Base-by-base conservation (phyloP, 257 asterid genomes). In the Dorcoceras hygrometricum region DNA sequence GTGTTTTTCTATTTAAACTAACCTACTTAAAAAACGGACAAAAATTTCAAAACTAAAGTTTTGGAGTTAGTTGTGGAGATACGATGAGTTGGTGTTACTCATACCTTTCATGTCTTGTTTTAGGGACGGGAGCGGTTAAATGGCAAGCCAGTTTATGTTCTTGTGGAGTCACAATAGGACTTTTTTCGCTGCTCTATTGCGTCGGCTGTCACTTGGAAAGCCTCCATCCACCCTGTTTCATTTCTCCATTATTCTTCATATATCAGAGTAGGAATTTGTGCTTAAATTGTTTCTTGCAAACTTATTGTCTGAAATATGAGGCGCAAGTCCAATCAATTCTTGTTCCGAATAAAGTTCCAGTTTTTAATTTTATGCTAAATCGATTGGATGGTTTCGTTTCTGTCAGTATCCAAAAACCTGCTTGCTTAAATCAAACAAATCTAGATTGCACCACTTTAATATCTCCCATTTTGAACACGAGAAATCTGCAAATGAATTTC, bases 81-180 rank as follows among this genome's bases (percentile, higher is more conserved):
- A 29, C 1, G 34, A 29, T 29, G 34, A 0, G 46, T 34, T 39
- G 6, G 14, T 39, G 50, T 39, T 39, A 39, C 10, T 48, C 2
- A 0, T 31, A 1, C 3, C 24, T 4, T 26, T 22, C 19, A 57
- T 20, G 31, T 6, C 63, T 34, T 59, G 32, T 27, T 77, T 72
- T 60, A 88, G 95, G 95, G 95, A 23, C 75, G 83, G 48, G 92
- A 83, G 24, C 73, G 84, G 27, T 76, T 88, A 78, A 82, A 83
- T n/a, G 89, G 90, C 61, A 88, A 88, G 82, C 87, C 95, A 50
- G 78, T 84, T 9, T 83, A 69, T 51, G 95, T 83, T 59, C 95
- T 88, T 32, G 89, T 88, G 82, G 90, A 88, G 83, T 75, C 80
- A 5, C 87, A 80, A 34, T 83, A 80, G 83, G 57, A 24, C n/a